phyloP scores from a whole-genome alignment of 306 rosid genomes.

The Cotoneaster glaucophyllus region DNA sequence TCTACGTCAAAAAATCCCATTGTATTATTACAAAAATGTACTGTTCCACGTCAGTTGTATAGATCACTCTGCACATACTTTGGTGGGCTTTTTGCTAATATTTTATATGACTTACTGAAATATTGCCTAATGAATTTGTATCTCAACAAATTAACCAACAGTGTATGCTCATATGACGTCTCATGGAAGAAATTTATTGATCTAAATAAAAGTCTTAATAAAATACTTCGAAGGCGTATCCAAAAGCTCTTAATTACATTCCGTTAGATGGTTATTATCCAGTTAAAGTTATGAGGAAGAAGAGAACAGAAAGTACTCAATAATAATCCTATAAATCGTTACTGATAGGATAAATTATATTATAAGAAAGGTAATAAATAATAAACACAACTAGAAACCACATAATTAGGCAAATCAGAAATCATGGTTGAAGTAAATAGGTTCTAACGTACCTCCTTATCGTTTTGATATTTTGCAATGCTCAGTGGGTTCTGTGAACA shows the following conservation, averaged over 20 bases:
- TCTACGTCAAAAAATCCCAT: neutral
- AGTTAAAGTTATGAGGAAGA: neutral
- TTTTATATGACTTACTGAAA: neutral
- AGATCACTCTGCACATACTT: neutral
- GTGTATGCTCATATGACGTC: neutral
- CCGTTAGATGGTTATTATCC: neutral
- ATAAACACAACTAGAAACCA: neutral
- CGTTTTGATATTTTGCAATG: constrained; percentile 91
- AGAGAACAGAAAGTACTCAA: neutral
- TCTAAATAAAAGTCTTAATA: neutral
- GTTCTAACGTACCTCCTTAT: constrained; percentile 72
- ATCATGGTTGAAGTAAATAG: neutral
- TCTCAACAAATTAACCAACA: neutral
- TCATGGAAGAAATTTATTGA: neutral
- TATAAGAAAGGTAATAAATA: neutral
- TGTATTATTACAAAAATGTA: too few relatives aligned
- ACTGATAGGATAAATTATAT: neutral
- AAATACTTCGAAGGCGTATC: neutral
- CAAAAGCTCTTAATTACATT: neutral
- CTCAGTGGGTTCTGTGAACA: constrained; percentile 88
- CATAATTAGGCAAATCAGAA: neutral
- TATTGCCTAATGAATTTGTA: neutral
- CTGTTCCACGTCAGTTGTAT: neutral
- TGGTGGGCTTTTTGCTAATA: neutral
- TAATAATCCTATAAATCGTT: neutral